These are phyloP conservation scores for Massariosphaeria phaeospora DNA, from an alignment of 495 filamentous ascomycete genomes.

Conservation along the genomic window DNA sequence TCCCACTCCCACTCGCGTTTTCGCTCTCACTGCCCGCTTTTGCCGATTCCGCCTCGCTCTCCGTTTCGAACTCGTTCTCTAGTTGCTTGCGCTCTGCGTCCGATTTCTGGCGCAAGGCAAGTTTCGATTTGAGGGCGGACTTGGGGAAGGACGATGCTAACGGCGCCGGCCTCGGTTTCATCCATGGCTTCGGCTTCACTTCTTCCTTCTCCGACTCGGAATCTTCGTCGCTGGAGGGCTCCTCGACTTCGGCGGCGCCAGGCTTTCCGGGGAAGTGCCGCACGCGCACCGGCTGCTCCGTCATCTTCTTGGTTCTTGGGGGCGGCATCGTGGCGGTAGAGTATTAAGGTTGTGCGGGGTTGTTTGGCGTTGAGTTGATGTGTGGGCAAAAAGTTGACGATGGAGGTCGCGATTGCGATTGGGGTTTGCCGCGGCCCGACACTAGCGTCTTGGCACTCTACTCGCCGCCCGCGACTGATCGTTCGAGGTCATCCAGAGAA, in stretches of 20 bases:
- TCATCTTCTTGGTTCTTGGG: conserved; percentile 67
- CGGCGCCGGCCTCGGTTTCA: conserved; percentile 47
- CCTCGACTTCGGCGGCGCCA: conserved; percentile 56
- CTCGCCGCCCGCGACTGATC: too few relatives aligned
- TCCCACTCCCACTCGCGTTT: conserved; percentile 35
- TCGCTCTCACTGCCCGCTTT: conserved; percentile 41
- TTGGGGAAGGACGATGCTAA: conserved; percentile 52
- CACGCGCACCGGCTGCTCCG: conserved; percentile 76
- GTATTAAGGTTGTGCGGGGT: neutral
- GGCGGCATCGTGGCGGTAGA: conserved; percentile 59
- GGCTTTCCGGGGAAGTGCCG: conserved; percentile 86
- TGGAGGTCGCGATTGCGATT: too few relatives aligned
- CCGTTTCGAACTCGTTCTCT: conserved; percentile 40
- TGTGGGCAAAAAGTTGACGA: neutral
- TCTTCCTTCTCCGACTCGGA: conserved; percentile 55
- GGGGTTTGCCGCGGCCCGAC: too few relatives aligned
- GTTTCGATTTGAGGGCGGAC: conserved; percentile 37
- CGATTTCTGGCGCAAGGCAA: conserved; percentile 49
- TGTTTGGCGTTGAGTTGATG: neutral
- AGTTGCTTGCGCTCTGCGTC: conserved; percentile 34
- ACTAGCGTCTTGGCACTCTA: too few relatives aligned
- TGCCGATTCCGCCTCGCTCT: conserved; percentile 24
- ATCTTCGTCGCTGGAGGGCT: conserved; percentile 59
- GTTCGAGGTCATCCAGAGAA: too few relatives aligned
- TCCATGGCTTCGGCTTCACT: conserved; percentile 40